A percentile compares a stretch with the other conserved stretches of the same genome.
Evolutionary conservation across 2,329 filamentous ascomycete species (phyloP).

Genomic region (Hysterium pulicare): DNA sequence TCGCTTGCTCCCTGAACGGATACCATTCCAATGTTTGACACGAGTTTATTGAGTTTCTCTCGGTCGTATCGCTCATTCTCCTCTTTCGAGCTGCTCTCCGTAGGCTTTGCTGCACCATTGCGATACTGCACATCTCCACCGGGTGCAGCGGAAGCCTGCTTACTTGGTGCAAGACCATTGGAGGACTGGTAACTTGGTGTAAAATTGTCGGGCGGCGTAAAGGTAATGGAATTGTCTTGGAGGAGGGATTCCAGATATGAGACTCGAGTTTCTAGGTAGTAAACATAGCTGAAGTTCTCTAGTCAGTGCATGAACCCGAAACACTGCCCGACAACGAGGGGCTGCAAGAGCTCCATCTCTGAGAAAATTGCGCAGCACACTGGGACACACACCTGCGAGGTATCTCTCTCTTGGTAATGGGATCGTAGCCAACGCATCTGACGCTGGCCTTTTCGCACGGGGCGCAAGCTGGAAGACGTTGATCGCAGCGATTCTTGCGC

Average conservation of each 20-base stretch:
- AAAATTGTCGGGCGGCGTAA: slow-evolving; percentile 67
- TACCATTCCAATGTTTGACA: slow-evolving; percentile 69
- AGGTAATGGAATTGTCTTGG: slow-evolving; percentile 64
- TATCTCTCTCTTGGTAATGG: slow-evolving; percentile 93
- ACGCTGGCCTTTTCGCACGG: slow-evolving; percentile 91
- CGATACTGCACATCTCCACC: slow-evolving; percentile 16
- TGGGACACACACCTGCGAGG: slow-evolving; percentile 60
- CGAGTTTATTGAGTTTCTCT: slow-evolving; percentile 62
- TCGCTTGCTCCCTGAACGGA: slow-evolving; percentile 76
- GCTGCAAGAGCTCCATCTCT: too few relatives aligned
- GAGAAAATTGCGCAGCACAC: too few relatives aligned
- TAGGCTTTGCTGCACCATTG: slow-evolving; percentile 18
- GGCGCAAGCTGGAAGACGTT: slow-evolving; percentile 83
- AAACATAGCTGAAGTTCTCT: slow-evolving; percentile 68
- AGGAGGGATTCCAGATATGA: slow-evolving; percentile 78
- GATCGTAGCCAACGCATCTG: slow-evolving; percentile 91
- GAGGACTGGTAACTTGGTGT: slow-evolving; percentile 38
- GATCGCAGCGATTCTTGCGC: slow-evolving; percentile 93
- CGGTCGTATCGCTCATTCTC: slow-evolving; percentile 54
- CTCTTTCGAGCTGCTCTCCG: slow-evolving; percentile 17
- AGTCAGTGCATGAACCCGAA: slow-evolving; percentile 11
- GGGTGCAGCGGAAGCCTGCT: slow-evolving; percentile 13
- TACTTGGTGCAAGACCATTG: slow-evolving; percentile 28
- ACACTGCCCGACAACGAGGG: slow-evolving; percentile 7
- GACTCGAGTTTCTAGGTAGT: slow-evolving; percentile 85